Evolutionary conservation across 139 green algal species (phyloP), one percentile per base, ranked within the genome.

Genomic region (Chlamydomonas schloesseri): DNA sequence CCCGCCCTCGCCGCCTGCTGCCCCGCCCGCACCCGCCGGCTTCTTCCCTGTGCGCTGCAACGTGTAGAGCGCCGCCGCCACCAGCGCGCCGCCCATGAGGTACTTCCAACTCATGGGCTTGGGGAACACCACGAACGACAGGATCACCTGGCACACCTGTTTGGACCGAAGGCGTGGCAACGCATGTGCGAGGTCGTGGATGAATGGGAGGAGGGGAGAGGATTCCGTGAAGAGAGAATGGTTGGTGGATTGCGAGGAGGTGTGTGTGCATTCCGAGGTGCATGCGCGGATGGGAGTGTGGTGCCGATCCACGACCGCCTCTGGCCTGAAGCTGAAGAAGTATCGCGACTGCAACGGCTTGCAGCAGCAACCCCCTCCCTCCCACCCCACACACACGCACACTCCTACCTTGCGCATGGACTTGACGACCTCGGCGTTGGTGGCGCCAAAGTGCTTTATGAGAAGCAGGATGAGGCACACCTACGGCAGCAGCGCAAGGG

Each of bases 401-500:
- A n/a, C n/a, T n/a, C n/a, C n/a, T n/a, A 95, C 91, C 88, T 94
- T 94, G 28, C 93, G 87, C 67, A 93, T 78, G 58, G 82, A 92
- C 84, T 96, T 96, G 57, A 96, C 88, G 36, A 96, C 92, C 84
- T 96, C 93, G 15, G 91, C 80, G 68, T 94, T 91, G 53, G 93
- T 96, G 36, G 93, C 91, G 29, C 91, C 93, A 76, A 91, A 96
- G 76, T 90, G 79, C 75, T 95, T 93, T 82, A 96, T 94, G 72
- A 96, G 81, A 26, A 91, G 81, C 82, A 96, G 82, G 28, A 96
- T 88, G 67, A 94, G 91, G 47, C 84, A 91, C 60, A 96, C 42
- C 42, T 50, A n/a, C n/a, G n/a, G n/a, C n/a, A n/a, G n/a, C n/a
- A n/a, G n/a, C n/a, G n/a, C n/a, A n/a, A n/a, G n/a, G n/a, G n/a